These are phyloP conservation scores for Mucor piriformis DNA, from an alignment of 371 early-diverging fungal species.

Conservation along the genomic window DNA sequence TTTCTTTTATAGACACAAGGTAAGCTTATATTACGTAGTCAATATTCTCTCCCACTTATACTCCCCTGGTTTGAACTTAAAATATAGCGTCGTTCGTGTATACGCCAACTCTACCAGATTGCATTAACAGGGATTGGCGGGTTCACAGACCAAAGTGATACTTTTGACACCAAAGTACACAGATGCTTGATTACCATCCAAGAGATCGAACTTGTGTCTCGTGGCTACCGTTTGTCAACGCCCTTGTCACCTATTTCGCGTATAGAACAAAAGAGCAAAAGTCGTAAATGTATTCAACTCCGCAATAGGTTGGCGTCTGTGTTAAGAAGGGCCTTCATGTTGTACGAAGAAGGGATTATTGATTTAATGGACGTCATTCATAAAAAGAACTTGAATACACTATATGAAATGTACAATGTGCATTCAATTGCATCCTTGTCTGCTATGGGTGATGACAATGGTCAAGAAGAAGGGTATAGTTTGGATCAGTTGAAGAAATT, in stretches of 20 bases:
- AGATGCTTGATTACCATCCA: conserved; percentile 66
- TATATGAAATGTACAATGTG: conserved; percentile 55
- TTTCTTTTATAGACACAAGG: conserved; percentile 45
- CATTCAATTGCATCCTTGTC: conserved; percentile 43
- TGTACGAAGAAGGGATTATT: conserved; percentile 47
- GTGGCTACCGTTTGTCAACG: conserved; percentile 68
- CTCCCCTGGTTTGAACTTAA: background rate
- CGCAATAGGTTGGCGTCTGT: conserved; percentile 34
- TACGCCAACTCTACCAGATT: conserved; percentile 54
- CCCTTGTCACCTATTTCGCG: conserved; percentile 69
- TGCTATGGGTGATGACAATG: conserved; percentile 24
- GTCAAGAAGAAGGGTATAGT: conserved; percentile 17
- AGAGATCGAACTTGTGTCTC: conserved; percentile 74
- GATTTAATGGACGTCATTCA: conserved; percentile 42
- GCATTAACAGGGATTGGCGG: conserved; percentile 52
- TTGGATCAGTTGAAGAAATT: conserved; percentile 45
- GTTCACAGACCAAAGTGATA: conserved; percentile 56
- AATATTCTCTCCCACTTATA: no score
- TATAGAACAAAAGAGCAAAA: conserved; percentile 62
- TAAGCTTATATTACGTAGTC: no score
- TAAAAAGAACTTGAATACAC: conserved; percentile 29
- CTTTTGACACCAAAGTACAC: conserved; percentile 62
- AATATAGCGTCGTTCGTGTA: conserved; percentile 52
- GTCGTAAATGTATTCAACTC: conserved; percentile 53
- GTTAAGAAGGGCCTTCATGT: conserved; percentile 44